Conservation (phyloP, 352 stramenopile genomes). For the Pythium guiyangense region DNA sequence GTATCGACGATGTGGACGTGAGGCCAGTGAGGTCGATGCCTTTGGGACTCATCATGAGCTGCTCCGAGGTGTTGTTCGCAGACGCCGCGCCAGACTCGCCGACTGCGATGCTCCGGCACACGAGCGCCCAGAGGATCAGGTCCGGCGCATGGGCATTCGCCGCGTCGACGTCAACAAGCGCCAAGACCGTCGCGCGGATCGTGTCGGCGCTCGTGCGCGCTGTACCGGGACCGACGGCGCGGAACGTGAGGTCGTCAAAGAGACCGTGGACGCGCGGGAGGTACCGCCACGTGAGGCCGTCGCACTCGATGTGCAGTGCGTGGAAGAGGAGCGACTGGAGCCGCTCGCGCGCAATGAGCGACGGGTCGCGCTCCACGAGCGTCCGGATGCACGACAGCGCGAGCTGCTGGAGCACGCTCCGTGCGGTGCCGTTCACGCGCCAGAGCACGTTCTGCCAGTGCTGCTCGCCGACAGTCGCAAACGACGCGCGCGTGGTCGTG, state of each 20-base stretch:
- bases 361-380: conserved; percentile 69
- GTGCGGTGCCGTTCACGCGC: conserved; percentile 48
- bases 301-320: conserved; percentile 70
- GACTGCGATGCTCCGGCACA: conserved; percentile 77
- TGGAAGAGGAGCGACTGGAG: conserved; percentile 74
- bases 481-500: conserved; percentile 14
- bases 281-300: conserved; percentile 51
- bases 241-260: conserved; percentile 58
- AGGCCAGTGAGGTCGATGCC: conserved; percentile 24
- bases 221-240: conserved; percentile 17
- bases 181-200: conserved; percentile 54
- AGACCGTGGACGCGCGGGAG: conserved; percentile 63
- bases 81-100: conserved; percentile 57
- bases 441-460: conserved; percentile 33
- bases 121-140: conserved; percentile 65
- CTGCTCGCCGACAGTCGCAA: conserved; percentile 18
- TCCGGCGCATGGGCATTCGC: conserved; percentile 36
- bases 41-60: conserved; percentile 75
- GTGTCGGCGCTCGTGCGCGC: conserved; percentile 29
- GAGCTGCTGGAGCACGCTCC: conserved; percentile 67
- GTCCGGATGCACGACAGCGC: conserved; percentile 72
- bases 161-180: conserved; percentile 65
- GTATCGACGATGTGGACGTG: not conserved
- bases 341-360: conserved; percentile 51
- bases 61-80: conserved; percentile 14